phyloP scores from a whole-genome alignment of 108 stramenopile species.

The Stephanodiscus minutulus region DNA sequence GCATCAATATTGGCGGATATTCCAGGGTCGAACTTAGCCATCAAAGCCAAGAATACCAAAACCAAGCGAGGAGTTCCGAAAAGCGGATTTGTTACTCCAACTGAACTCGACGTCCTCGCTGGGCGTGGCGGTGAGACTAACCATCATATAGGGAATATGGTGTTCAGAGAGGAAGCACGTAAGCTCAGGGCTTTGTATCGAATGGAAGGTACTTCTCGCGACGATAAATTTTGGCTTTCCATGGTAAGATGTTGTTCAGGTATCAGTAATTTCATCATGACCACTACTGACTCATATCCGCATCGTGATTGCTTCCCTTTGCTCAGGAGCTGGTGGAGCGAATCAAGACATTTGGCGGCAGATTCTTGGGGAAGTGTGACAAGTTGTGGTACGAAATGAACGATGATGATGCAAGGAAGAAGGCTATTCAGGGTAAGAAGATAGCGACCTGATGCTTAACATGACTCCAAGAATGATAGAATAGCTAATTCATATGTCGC shows the following conservation, averaged over 20 bases:
- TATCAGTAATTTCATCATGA: not conserved
- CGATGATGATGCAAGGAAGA: slow-evolving; percentile 8
- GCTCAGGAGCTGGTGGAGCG: slow-evolving; percentile 1
- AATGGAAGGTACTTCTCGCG: not conserved
- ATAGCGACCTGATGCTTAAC: not conserved
- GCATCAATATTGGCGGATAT: not conserved
- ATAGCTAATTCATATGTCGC: not conserved
- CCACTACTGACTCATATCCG: not conserved
- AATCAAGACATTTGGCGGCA: slow-evolving; percentile 4
- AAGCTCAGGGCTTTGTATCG: slow-evolving; percentile 2
- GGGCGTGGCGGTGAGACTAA: slow-evolving; percentile 67
- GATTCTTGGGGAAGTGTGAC: slow-evolving; percentile 7
- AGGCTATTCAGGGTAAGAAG: slow-evolving; percentile 6
- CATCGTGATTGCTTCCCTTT: not conserved
- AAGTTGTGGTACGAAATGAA: not conserved
- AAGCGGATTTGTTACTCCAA: not conserved
- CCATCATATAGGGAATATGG: slow-evolving; percentile 59
- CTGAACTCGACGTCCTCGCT: slow-evolving; percentile 55
- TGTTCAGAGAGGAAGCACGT: slow-evolving; percentile 37
- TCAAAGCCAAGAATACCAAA: not conserved
- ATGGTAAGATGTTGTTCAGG: not conserved
- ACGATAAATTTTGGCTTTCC: not conserved
- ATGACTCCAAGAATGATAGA: not conserved
- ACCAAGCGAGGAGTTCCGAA: not conserved
- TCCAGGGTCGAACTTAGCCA: not conserved